A percentile compares a stretch with the other conserved stretches of the same genome.
These are phyloP conservation scores for Cryptosporidium viatorum DNA, from an alignment of 169 alveolate genomes.

Conservation along the genomic window DNA sequence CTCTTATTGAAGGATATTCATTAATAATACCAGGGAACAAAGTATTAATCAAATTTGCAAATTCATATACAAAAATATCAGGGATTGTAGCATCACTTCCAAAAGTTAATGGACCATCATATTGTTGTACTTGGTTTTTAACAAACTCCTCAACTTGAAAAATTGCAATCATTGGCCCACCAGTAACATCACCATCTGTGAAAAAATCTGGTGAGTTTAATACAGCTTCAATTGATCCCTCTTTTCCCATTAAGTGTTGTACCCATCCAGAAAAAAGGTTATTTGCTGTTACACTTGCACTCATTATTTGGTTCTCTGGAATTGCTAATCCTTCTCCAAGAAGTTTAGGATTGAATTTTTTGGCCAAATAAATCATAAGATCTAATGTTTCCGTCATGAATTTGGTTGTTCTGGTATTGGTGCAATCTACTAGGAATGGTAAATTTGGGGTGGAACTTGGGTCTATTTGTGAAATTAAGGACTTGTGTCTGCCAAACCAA, in stretches of 20 bases:
- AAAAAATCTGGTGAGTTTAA: constrained; percentile 36
- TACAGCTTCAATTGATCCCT: constrained; percentile 39
- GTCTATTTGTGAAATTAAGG: constrained; percentile 31
- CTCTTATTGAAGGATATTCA: constrained; percentile 52
- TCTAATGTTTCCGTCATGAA: constrained; percentile 60
- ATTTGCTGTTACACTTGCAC: constrained; percentile 8
- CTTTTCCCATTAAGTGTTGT: constrained; percentile 21
- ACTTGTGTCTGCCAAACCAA: constrained; percentile 43
- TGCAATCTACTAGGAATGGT: constrained; percentile 69
- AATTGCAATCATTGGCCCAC: constrained; percentile 47
- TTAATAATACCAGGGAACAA: constrained; percentile 52
- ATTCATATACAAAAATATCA: constrained; percentile 49
- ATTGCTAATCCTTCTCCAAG: constrained; percentile 52
- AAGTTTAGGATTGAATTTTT: constrained; percentile 28
- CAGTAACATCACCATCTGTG: constrained; percentile 8
- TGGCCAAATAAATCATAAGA: constrained; percentile 50
- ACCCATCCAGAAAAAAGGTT: constrained; percentile 27
- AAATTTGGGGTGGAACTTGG: constrained; percentile 35
- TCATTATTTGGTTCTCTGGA: not conserved
- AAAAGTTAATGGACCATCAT: constrained; percentile 62
- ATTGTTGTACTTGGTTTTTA: constrained; percentile 6
- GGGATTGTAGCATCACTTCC: constrained; percentile 52
- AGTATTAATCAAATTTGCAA: constrained; percentile 15
- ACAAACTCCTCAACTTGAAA: constrained; percentile 48
- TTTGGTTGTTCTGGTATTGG: constrained; percentile 40